phyloP scores from a whole-genome alignment of 1,284 basidiomycete genomes.

The Takashimella tepidaria region DNA sequence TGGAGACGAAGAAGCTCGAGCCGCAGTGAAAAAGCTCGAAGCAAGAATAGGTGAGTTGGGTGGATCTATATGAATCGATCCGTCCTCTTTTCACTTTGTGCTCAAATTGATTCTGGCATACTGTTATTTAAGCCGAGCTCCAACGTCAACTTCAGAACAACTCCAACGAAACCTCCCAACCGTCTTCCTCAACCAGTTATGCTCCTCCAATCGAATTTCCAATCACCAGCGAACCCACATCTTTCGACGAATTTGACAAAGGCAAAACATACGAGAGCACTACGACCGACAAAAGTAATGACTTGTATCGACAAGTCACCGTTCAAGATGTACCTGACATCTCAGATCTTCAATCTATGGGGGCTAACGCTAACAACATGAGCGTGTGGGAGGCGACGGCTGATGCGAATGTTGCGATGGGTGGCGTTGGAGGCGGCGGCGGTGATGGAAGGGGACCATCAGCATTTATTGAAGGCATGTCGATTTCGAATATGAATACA shows the following conservation, averaged over 20 bases:
- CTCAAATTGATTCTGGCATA: no score
- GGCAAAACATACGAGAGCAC: neutral
- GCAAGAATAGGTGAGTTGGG: slow-evolving; percentile 29
- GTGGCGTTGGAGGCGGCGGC: neutral
- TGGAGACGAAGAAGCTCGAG: slow-evolving; percentile 6
- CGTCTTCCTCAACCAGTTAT: neutral
- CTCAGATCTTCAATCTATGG: neutral
- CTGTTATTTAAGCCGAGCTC: slow-evolving; percentile 20
- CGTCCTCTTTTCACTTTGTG: no score
- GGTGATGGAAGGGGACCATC: no score
- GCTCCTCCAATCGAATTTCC: neutral
- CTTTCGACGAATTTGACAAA: neutral
- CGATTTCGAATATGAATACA: neutral
- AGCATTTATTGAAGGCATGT: no score
- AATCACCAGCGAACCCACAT: neutral
- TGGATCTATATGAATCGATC: neutral
- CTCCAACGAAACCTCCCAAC: neutral
- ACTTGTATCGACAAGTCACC: neutral
- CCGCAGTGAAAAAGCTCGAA: slow-evolving; percentile 25
- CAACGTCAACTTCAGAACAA: slow-evolving; percentile 3
- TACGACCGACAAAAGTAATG: neutral
- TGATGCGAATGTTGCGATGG: neutral
- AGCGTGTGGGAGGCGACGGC: neutral
- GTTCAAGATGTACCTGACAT: neutral
- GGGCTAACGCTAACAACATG: neutral